Evolutionary conservation across 2,329 filamentous ascomycete species (phyloP).

Genomic region (Aspergillus fijiensis): DNA sequence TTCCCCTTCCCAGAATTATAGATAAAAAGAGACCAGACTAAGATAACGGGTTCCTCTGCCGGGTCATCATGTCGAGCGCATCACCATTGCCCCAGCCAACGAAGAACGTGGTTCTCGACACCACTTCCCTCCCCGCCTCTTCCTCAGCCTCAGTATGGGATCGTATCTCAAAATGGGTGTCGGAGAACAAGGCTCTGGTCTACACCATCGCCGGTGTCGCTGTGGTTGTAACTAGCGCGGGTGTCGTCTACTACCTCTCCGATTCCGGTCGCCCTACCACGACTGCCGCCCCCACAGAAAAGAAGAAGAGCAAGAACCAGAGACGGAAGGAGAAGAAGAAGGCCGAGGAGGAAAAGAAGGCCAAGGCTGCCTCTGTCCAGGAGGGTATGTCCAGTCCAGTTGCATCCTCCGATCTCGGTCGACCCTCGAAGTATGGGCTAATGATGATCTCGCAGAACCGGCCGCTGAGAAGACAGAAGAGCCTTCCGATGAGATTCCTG

Average conservation of each 20-base stretch:
- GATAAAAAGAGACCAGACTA: conserved; percentile 11
- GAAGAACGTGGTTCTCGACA: conserved; percentile 42
- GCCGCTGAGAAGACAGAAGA: conserved; percentile 53
- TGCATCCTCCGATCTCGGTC: conserved; percentile 37
- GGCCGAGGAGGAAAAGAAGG: conserved; percentile 54
- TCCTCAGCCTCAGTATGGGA: conserved; percentile 77
- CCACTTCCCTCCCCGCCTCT: conserved; percentile 43
- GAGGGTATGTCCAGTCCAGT: conserved; percentile 34
- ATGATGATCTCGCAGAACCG: conserved; percentile 24
- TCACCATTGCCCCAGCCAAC: conserved; percentile 37
- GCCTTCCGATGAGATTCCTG: conserved; percentile 65
- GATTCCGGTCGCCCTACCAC: conserved; percentile 50
- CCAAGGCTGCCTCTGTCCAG: conserved; percentile 47
- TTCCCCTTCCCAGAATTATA: conserved; percentile 10
- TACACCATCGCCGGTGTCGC: conserved; percentile 96
- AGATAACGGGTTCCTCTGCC: conserved; percentile 18
- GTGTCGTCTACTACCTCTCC: conserved; percentile 85
- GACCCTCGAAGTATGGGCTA: conserved; percentile 22
- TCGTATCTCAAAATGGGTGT: conserved; percentile 84
- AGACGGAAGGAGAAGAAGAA: conserved; percentile 69
- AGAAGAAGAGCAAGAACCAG: conserved; percentile 86
- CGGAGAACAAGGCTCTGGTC: conserved; percentile 91
- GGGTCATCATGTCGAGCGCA: conserved; percentile 43
- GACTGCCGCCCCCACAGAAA: conserved; percentile 43
- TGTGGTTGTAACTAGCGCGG: conserved; percentile 84